Evolutionary conservation across 2,329 filamentous ascomycete species (phyloP).

Genomic region (Orbilia oligospora): DNA sequence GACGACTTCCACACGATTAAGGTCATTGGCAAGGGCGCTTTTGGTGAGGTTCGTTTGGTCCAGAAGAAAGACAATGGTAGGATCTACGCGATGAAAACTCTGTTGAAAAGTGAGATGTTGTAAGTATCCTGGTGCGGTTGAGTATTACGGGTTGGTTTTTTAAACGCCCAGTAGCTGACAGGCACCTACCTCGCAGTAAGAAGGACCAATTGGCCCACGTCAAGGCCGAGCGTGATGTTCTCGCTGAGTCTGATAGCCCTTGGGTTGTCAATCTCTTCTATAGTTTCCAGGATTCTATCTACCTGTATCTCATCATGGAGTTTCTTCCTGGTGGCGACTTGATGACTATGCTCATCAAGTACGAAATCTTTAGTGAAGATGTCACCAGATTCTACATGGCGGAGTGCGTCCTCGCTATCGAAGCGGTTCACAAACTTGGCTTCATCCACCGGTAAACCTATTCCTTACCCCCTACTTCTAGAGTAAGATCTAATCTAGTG

Average conservation of each 20-base stretch:
- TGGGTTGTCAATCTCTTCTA: slow-evolving; percentile 99
- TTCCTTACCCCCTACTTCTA: neutral
- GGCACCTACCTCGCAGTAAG: slow-evolving; percentile 23
- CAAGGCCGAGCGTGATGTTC: slow-evolving; percentile 94
- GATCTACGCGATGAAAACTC: slow-evolving; percentile 97
- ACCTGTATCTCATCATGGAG: slow-evolving; percentile 99
- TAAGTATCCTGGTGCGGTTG: slow-evolving; percentile 34
- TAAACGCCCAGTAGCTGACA: neutral
- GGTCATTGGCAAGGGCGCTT: slow-evolving; percentile 98
- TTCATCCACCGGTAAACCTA: slow-evolving; percentile 93
- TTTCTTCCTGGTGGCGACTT: slow-evolving; percentile 97
- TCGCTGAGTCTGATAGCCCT: slow-evolving; percentile 98
- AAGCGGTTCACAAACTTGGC: slow-evolving; percentile 96
- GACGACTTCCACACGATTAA: slow-evolving; percentile 97
- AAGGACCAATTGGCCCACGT: slow-evolving; percentile 98
- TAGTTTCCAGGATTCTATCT: slow-evolving; percentile 96
- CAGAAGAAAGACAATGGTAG: slow-evolving; percentile 96
- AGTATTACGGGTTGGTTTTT: neutral
- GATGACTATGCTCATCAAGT: slow-evolving; percentile 99
- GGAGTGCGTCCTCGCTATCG: slow-evolving; percentile 97
- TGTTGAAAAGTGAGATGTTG: slow-evolving; percentile 99
- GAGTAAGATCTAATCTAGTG: slow-evolving; percentile 63
- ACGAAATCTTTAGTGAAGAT: slow-evolving; percentile 98
- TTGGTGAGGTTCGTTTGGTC: slow-evolving; percentile 97
- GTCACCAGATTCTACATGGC: slow-evolving; percentile 99